Evolutionary conservation across 2,329 filamentous ascomycete species (phyloP).

Genomic region (Pseudogymnoascus verrucosus): DNA sequence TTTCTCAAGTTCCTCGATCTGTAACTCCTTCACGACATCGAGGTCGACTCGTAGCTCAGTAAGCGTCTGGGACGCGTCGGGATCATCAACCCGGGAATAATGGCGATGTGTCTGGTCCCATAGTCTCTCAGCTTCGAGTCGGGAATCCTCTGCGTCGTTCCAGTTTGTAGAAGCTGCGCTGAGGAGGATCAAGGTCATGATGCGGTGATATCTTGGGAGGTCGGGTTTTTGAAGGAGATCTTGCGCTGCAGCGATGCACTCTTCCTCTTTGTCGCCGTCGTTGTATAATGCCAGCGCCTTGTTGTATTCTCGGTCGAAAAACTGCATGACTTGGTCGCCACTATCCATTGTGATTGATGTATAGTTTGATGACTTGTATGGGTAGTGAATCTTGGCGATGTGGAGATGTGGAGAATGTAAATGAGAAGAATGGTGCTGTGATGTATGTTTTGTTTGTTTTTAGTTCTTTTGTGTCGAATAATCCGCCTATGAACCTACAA

Average conservation of each 20-base stretch:
- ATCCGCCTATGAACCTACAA: too few species aligned
- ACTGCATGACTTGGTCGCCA: not conserved
- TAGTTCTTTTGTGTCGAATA: too few species aligned
- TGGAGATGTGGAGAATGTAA: not conserved
- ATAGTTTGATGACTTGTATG: not conserved
- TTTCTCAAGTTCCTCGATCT: not conserved
- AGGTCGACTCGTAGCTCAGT: not conserved
- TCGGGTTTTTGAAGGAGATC: not conserved
- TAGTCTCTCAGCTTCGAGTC: not conserved
- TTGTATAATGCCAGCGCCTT: not conserved
- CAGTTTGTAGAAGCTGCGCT: not conserved
- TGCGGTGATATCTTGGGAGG: not conserved
- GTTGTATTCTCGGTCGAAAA: not conserved
- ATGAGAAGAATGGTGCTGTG: not conserved
- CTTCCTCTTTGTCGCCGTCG: not conserved
- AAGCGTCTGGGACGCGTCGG: not conserved
- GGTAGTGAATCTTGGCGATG: not conserved
- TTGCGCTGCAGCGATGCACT: not conserved
- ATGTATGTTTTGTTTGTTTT: not conserved
- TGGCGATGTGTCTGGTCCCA: not conserved
- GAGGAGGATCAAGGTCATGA: not conserved
- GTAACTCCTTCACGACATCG: too few species aligned
- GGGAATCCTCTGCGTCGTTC: not conserved
- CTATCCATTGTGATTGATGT: not conserved
- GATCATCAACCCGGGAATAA: not conserved